These are phyloP conservation scores for Podaxis rugospora DNA, from an alignment of 768 basidiomycete genomes.

Conservation along the genomic window DNA sequence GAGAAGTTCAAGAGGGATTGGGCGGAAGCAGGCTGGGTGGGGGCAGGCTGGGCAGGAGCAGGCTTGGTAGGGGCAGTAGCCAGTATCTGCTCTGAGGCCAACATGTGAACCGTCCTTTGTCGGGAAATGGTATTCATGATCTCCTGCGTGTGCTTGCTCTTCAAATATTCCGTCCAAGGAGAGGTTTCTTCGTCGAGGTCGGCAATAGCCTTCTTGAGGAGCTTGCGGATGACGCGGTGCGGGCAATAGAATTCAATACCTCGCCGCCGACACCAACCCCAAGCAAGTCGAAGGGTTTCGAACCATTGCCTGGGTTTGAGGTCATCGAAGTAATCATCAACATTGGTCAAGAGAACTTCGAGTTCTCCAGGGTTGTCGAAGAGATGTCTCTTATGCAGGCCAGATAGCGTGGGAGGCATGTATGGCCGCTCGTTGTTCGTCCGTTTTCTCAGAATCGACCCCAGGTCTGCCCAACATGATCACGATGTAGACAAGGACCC, in stretches of 20 bases:
- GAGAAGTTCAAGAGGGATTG: too few relatives aligned
- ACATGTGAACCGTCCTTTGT: background rate
- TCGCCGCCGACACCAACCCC: background rate
- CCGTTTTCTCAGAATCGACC: background rate
- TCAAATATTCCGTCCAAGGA: background rate
- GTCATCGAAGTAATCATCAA: background rate
- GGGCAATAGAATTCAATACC: background rate
- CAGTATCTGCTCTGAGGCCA: background rate
- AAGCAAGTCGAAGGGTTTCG: background rate
- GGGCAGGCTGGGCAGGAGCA: too few relatives aligned
- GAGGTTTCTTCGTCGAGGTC: background rate
- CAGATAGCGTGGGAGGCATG: background rate
- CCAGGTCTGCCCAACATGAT: background rate
- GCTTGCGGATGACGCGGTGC: background rate
- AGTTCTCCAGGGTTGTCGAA: background rate
- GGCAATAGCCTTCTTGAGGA: background rate
- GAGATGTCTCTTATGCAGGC: background rate
- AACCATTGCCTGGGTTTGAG: background rate
- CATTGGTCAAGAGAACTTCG: background rate
- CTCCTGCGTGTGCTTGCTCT: background rate
- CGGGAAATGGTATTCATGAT: background rate
- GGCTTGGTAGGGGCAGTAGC: too few relatives aligned
- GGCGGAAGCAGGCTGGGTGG: too few relatives aligned
- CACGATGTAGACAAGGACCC: background rate
- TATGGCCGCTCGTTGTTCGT: background rate